phyloP scores from a whole-genome alignment of 345 rosid genomes.

The Hibiscus mutabilis region DNA sequence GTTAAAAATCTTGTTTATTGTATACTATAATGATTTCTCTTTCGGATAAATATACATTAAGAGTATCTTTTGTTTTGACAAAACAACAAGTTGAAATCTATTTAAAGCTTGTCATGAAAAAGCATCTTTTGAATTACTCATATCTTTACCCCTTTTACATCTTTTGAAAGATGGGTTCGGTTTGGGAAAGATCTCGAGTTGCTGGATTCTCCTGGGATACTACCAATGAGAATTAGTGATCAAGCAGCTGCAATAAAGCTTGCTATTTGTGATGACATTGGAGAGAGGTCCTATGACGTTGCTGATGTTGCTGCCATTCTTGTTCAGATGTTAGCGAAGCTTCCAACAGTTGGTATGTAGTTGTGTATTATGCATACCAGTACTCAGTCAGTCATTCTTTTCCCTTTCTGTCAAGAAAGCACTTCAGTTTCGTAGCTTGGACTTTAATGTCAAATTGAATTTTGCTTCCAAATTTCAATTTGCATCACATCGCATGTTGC shows the following conservation, averaged over 20 bases:
- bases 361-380: background rate
- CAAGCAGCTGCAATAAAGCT: slow-evolving; percentile 92
- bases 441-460: background rate
- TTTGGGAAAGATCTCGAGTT: slow-evolving; percentile 86
- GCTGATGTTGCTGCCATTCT: slow-evolving; percentile 83
- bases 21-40: background rate
- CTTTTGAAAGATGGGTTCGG: slow-evolving; percentile 58
- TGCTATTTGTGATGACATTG: slow-evolving; percentile 93
- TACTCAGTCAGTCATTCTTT: background rate
- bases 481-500: background rate
- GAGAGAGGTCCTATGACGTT: slow-evolving; percentile 85
- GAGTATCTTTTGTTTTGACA: slow-evolving; percentile 39
- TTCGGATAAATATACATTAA: background rate
- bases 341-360: slow-evolving; percentile 59
- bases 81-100: slow-evolving; percentile 60
- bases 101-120: background rate
- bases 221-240: slow-evolving; percentile 90
- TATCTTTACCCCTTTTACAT: background rate
- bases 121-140: background rate
- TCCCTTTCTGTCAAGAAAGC: background rate
- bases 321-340: slow-evolving; percentile 65
- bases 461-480: background rate
- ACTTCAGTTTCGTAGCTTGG: background rate
- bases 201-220: slow-evolving; percentile 84
- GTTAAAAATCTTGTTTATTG: background rate